Base-by-base conservation (phyloP, 805 yeast genomes). In the Metschnikowia rubicola region DNA sequence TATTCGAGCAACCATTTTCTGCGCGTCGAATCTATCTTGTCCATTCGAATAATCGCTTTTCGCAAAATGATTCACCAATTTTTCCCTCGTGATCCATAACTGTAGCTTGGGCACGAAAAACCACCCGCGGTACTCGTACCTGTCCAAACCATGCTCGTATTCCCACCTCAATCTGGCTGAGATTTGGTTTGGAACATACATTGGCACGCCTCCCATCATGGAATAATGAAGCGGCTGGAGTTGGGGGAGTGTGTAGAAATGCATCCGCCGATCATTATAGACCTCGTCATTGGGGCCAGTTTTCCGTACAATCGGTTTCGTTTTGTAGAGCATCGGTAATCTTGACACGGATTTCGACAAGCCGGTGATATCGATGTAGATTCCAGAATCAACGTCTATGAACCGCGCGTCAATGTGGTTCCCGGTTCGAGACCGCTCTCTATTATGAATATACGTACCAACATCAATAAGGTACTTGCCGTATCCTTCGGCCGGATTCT, bases 171-270 rank as follows among this genome's bases (percentile, higher is more conserved):
- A 50, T 8, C 63, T 39, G 12, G 41, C 34, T 11, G 55, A 46
- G 30, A 56, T 51, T 10, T 50, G 47, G 30, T 38, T 28, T 6
- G 61, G 61, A 8, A 57, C 41, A 19, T 39, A 54, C 9, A 50
- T 46, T 2, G 62, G 61, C 6, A 52, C 57, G 1, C 61, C 60
- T 4, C 52, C 49, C 43, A 59, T 30, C 56, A 49, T 48, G 8
- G 55, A 38, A 41, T 56, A 56, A n/a, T 39, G 53, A 30, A 59
- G 46, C 8, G 63, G 63, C 46, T 46, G 57, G 13, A 56, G 43
- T 30, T 58, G 58, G 8, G 48, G 45, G 15, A 46, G 39, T 17
- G 50, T 53, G 42, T 54, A 54, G 42, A 51, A 52, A 32, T 57
- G 57, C 30, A 47, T 46, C 17, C 52, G 45, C 17, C 60, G 53